Evolutionary conservation across 225 moss, liverwort and hornwort genomes (phyloP).

Genomic region (Rhytidiadelphus loreus): DNA sequence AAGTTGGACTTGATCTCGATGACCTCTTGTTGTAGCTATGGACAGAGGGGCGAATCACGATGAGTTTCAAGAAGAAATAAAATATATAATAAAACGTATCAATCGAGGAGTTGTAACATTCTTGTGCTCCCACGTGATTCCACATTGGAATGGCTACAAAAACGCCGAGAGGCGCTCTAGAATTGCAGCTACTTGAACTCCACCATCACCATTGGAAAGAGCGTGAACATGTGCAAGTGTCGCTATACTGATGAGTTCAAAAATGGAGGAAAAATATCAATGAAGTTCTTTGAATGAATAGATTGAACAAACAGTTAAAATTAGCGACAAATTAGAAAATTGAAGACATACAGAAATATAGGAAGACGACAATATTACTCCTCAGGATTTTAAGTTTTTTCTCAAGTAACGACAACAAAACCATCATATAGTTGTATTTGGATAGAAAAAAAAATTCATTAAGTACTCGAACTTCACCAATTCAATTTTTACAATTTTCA

Average conservation of each 20-base stretch:
- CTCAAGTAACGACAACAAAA: not conserved
- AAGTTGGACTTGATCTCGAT: no score
- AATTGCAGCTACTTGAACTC: not conserved
- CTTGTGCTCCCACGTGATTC: not conserved
- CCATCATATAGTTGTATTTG: no score
- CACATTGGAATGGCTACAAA: not conserved
- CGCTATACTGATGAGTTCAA: not conserved
- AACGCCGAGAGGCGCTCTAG: not conserved
- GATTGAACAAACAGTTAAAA: no score
- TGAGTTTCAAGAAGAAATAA: not conserved
- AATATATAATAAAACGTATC: no score
- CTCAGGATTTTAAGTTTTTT: not conserved
- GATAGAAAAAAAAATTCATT: not conserved
- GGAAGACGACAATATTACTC: no score
- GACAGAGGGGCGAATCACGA: no score
- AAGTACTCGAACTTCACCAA: rapidly evolving
- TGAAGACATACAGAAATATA: not conserved
- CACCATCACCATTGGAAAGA: not conserved
- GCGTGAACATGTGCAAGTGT: not conserved
- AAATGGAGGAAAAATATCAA: not conserved
- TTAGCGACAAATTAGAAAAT: not conserved
- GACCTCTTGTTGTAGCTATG: no score
- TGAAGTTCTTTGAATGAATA: not conserved
- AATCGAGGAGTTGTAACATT: not conserved
- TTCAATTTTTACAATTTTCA: not conserved